Base-by-base conservation (phyloP, 805 yeast species). In the Komagataella pseudopastoris region DNA sequence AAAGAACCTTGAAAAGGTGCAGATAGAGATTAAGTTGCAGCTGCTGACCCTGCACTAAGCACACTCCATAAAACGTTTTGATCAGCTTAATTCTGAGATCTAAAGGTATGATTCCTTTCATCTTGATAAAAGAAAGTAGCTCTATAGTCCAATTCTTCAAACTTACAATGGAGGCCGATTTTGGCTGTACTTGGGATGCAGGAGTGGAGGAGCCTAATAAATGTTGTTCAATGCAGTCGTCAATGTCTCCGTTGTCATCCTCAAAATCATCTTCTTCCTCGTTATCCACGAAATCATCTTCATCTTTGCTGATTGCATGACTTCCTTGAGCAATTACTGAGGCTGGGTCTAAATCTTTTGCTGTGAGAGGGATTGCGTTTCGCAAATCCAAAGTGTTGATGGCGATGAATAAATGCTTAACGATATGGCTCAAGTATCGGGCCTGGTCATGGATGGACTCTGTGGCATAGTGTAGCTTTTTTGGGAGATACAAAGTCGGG, bases 131-230 rank as follows among this genome's bases (percentile, higher is more conserved):
- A 45, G 84, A 82, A 50, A 79, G 76, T 55, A 91, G 72, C 63
- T 89, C 97, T 51, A 84, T 81, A 0, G 96, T 84, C 96, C 96
- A 90, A 53, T 84, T 86, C 51, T 83, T 75, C 6, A 88, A 83
- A 47, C 82, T 76, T 6, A 85, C 80, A 6, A 87, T 83, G 0
- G 93, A 79, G 0, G 93, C 85, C 1, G 88, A 79, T 56, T 76
- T 74, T 2, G 85, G 79, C 1, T 82, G 73, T 7, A 80, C 74
- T 56, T 80, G 81, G 53, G 83, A 81, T 48, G 82, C 82, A 1
- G 71, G 74, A 0, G 72, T 71, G 0, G 69, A 70, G 1, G 68
- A 67, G 5, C 61, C 68, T 45, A 22, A 16, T 8, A 61, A 60
- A 36, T 56, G 55, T 10, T 67, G 73, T 10, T 30, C 39, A 30